These are phyloP conservation scores for Fusarium subglutinans DNA, from an alignment of 2,329 filamentous ascomycete genomes.

Conservation along the genomic window DNA sequence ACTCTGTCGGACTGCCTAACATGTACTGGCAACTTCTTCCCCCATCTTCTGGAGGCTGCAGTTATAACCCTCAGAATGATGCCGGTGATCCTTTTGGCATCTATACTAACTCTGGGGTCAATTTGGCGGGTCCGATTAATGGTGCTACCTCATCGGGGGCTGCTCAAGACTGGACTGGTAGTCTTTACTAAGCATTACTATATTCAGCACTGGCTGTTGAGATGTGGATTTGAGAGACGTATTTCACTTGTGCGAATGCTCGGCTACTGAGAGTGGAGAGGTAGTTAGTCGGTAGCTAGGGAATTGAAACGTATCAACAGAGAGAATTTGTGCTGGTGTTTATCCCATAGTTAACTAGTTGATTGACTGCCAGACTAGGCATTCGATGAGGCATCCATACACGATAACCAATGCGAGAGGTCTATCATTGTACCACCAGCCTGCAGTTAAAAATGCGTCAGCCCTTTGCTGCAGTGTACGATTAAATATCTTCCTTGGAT, in stretches of 20 bases:
- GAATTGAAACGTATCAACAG: rapidly evolving
- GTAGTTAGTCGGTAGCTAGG: rapidly evolving
- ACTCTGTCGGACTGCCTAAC: background rate
- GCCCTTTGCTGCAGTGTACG: too few species aligned
- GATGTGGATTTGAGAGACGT: too few species aligned
- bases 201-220: background rate
- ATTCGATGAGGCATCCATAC: background rate
- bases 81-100: background rate
- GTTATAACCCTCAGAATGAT: background rate
- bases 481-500: rapidly evolving
- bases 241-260: rapidly evolving
- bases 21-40: background rate
- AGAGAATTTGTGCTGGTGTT: too few species aligned
- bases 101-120: background rate
- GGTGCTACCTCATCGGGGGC: background rate
- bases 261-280: too few species aligned
- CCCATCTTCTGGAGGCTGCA: background rate
- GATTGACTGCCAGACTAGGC: background rate
- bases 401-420: too few species aligned
- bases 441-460: too few species aligned
- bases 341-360: background rate
- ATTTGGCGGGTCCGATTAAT: background rate
- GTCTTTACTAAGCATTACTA: background rate
- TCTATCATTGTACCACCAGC: background rate
- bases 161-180: background rate